Base-by-base conservation (phyloP, 768 basidiomycete genomes). In the Tulasnella sp. region DNA sequence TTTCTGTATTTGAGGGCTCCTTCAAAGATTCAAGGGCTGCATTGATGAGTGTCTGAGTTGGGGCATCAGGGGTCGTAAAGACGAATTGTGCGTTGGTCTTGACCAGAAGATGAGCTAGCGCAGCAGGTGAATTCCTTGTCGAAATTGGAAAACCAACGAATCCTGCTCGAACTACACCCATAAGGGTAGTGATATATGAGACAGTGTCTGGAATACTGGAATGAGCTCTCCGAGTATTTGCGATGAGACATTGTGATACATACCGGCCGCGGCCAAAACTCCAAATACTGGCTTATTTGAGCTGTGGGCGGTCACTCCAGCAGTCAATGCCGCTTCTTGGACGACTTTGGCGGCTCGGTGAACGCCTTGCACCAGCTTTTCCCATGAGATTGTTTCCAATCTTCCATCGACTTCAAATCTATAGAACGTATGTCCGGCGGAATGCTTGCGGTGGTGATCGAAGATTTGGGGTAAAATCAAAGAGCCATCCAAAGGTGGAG, bases 31-130 rank as follows among this genome's bases (percentile, higher is more conserved):
- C 29, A 24, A 43, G 19, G 9, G 53, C 60, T 3, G 47, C 33
- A n/a, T 35, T 35, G 22, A 47, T 57, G 15, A 65, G 49, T 5
- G 51, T 54, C 27, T 56, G 51, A 53, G 60, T 60, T 2, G 57
- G 34, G 4, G 63, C 62, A 6, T 47, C 39, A 25, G 58, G 16
- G 9, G 43, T 27, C 5, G 27, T 27, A 25, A 45, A 12, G 6
- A 45, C 5, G 16, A 8, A 5, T 6, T 25, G 57, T 3, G 57
- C 55, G 2, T 55, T 53, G 6, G 57, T 63, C 40, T 55, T 49
- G 15, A 41, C 35, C 8, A 70, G 55, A 4, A 72, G 59, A 56
- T 70, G 66, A 0, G 61, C 62, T 6, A 72, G 57, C 1, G 66
- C 69, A 15, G 54, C 56, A 29, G 58, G 60, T 9, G 69, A 66